Conservation (phyloP, 2,329 filamentous ascomycete genomes). For the Stagonosporopsis vannaccii region DNA sequence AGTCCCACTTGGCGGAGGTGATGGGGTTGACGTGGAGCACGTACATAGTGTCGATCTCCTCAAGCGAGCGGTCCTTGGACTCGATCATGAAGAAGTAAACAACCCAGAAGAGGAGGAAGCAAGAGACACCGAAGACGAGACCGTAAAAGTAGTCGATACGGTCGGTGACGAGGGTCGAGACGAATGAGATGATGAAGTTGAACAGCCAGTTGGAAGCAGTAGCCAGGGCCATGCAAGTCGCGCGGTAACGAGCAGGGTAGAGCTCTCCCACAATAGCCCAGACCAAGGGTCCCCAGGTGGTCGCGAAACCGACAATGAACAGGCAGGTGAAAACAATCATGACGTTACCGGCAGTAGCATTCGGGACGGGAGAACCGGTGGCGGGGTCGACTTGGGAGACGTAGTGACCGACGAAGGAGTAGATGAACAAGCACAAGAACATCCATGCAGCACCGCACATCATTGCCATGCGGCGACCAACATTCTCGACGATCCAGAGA, state of each 20-base stretch:
- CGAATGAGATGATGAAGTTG: conserved; percentile 66
- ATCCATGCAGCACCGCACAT: conserved; percentile 58
- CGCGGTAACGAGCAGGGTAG: conserved; percentile 66
- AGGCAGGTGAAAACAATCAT: conserved; percentile 75
- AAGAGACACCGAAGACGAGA: conserved; percentile 77
- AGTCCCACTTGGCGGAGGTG: conserved; percentile 64
- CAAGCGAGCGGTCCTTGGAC: conserved; percentile 74
- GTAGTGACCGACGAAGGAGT: conserved; percentile 57
- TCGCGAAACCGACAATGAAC: conserved; percentile 71
- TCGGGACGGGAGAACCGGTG: conserved; percentile 41
- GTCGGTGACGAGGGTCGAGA: conserved; percentile 78
- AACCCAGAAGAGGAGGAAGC: conserved; percentile 67
- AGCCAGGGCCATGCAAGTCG: conserved; percentile 54
- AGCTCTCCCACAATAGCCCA: conserved; percentile 75
- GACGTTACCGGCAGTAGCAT: conserved; percentile 60
- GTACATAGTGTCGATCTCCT: conserved; percentile 80
- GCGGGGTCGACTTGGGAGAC: conserved; percentile 33
- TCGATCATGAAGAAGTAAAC: conserved; percentile 84
- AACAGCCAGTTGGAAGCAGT: conserved; percentile 57
- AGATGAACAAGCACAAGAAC: conserved; percentile 66
- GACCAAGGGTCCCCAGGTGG: conserved; percentile 74
- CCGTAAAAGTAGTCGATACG: conserved; percentile 77
- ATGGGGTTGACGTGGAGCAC: conserved; percentile 69
- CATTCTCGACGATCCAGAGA: conserved; percentile 57
- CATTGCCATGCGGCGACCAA: conserved; percentile 56